Evolutionary conservation across 768 basidiomycete genomes (phyloP).

Genomic region (Sarcodon sp.): DNA sequence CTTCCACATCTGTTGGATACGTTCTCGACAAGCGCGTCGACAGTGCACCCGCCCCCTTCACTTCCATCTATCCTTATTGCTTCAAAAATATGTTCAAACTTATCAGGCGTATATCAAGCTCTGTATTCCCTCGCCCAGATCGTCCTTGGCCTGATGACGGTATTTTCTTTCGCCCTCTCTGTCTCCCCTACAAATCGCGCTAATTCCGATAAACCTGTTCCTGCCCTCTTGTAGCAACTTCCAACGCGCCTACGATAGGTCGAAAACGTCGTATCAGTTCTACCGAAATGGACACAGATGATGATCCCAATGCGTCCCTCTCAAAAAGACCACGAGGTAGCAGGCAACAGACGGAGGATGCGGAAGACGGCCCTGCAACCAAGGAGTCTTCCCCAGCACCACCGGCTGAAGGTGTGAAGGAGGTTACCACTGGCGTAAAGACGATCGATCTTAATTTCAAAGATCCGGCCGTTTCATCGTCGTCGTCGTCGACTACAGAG

Average conservation of each 20-base stretch:
- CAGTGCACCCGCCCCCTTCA: too few species aligned
- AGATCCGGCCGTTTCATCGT: too few species aligned
- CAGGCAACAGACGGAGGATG: constrained; percentile 17
- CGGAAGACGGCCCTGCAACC: constrained; percentile 7
- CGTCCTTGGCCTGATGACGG: constrained; percentile 71
- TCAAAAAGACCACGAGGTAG: constrained; percentile 31
- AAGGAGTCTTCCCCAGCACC: constrained; percentile 16
- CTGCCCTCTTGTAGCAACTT: constrained; percentile 38
- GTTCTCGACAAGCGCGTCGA: too few species aligned
- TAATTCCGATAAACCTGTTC: not conserved
- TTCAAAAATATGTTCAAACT: constrained; percentile 45
- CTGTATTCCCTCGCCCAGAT: constrained; percentile 58
- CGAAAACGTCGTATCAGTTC: constrained; percentile 54
- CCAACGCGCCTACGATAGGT: constrained; percentile 57
- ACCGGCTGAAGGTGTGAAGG: constrained; percentile 41
- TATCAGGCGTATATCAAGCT: constrained; percentile 58
- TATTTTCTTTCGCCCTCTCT: constrained; percentile 12
- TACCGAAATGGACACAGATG: constrained; percentile 25
- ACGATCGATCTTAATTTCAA: constrained; percentile 42
- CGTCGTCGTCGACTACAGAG: too few species aligned
- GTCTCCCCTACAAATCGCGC: constrained; percentile 1
- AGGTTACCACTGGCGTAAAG: constrained; percentile 59
- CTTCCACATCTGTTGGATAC: too few species aligned
- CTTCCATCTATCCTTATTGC: too few species aligned
- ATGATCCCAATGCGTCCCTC: constrained; percentile 18